These are phyloP conservation scores for Pseudopithomyces chartarum DNA, from an alignment of 2,329 filamentous ascomycete species.

Conservation along the genomic window DNA sequence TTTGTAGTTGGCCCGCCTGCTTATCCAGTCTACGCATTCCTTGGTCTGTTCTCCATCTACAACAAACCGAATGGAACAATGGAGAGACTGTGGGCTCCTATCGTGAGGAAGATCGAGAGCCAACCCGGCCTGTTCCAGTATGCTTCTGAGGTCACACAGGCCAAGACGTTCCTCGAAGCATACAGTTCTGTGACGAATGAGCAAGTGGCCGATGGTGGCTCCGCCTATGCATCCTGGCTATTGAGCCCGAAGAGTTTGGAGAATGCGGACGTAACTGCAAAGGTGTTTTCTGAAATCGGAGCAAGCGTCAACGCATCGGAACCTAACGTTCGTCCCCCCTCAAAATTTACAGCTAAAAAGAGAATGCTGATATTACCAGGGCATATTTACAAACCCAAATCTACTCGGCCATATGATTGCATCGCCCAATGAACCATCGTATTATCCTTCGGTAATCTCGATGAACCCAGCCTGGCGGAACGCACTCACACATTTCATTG, in stretches of 20 bases:
- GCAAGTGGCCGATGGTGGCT: conserved; percentile 25
- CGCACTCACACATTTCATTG: conserved; percentile 26
- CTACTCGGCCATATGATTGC: conserved; percentile 32
- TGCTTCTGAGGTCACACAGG: conserved; percentile 11
- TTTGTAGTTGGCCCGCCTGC: conserved; percentile 27
- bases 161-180: conserved; percentile 19
- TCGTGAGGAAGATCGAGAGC: conserved; percentile 18
- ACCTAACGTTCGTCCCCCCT: conserved; percentile 16
- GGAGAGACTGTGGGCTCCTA: conserved; percentile 22
- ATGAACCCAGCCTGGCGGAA: conserved; percentile 34
- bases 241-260: conserved; percentile 23
- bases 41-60: conserved; percentile 26
- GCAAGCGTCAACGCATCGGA: conserved; percentile 13
- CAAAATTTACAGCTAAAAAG: not conserved
- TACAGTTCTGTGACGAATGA: conserved; percentile 18
- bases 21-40: conserved; percentile 18
- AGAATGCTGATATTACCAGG: conserved; percentile 13
- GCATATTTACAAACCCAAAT: conserved; percentile 17
- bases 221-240: conserved; percentile 27
- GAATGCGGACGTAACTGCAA: conserved; percentile 17
- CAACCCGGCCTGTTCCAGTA: conserved; percentile 18
- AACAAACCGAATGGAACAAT: conserved; percentile 26
- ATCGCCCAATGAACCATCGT: conserved; percentile 14
- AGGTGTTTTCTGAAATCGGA: conserved; percentile 22
- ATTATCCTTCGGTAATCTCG: conserved; percentile 19